phyloP scores from a whole-genome alignment of 768 basidiomycete species.

The Boletus sp. region DNA sequence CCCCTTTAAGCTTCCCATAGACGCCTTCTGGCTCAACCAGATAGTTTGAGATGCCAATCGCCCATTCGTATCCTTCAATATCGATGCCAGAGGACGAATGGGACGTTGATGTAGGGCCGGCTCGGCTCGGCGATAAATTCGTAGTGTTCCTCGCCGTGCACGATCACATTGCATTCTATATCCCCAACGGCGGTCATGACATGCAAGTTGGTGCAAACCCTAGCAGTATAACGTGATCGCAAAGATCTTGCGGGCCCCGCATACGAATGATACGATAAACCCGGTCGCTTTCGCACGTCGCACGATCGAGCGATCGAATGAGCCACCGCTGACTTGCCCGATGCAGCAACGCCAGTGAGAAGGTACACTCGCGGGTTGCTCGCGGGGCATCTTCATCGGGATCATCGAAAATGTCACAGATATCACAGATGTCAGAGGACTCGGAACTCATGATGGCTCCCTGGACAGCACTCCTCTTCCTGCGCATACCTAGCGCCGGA shows the following conservation, averaged over 20 bases:
- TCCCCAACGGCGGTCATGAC: too few relatives aligned
- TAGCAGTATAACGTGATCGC: too few relatives aligned
- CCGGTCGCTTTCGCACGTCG: neutral
- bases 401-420: neutral
- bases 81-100: neutral
- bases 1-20: too few relatives aligned
- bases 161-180: too few relatives aligned
- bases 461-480: neutral
- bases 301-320: neutral
- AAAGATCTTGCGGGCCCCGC: too few relatives aligned
- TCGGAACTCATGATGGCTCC: neutral
- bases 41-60: too few relatives aligned
- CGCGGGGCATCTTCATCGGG: neutral
- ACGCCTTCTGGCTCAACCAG: too few relatives aligned
- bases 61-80: too few relatives aligned
- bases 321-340: neutral
- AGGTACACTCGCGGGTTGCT: neutral
- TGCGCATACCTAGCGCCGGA: neutral
- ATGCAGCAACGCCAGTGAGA: neutral
- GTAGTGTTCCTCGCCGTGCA: too few relatives aligned
- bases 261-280: too few relatives aligned
- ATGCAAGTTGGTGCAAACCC: too few relatives aligned
- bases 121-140: too few relatives aligned
- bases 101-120: neutral
- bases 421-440: neutral